phyloP scores from a whole-genome alignment of 1,284 basidiomycete genomes.

The Trichosporon coremiiforme region DNA sequence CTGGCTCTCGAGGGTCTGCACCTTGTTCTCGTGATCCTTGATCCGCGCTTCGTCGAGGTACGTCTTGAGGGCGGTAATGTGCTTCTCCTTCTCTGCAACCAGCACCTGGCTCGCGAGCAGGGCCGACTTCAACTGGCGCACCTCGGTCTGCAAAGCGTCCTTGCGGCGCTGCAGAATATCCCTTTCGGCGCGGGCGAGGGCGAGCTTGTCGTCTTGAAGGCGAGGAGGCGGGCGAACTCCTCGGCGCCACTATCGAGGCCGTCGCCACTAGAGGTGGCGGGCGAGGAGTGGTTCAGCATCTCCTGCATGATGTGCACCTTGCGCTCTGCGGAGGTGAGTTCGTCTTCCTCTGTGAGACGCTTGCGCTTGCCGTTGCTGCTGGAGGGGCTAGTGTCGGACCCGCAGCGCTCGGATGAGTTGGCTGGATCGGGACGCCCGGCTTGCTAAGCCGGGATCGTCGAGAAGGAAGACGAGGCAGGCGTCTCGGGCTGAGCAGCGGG shows the following conservation, averaged over 20 bases:
- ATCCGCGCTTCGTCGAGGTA: background rate
- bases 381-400: background rate
- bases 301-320: constrained; percentile 1
- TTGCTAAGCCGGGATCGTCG: background rate
- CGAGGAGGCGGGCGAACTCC: background rate
- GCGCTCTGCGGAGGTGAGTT: background rate
- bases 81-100: background rate
- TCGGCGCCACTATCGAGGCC: background rate
- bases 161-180: background rate
- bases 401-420: background rate
- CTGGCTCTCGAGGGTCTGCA: background rate
- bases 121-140: background rate
- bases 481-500: background rate
- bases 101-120: background rate
- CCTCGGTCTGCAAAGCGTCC: background rate
- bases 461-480: background rate
- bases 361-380: background rate
- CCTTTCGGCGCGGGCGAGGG: background rate
- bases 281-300: background rate
- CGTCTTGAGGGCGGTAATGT: constrained; percentile 11
- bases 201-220: constrained; percentile 44
- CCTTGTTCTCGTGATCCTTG: background rate
- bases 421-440: background rate
- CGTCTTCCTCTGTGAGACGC: background rate
- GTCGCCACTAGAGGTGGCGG: background rate